Conservation (phyloP, 768 basidiomycete species). For the Psilocybe cubensis region DNA sequence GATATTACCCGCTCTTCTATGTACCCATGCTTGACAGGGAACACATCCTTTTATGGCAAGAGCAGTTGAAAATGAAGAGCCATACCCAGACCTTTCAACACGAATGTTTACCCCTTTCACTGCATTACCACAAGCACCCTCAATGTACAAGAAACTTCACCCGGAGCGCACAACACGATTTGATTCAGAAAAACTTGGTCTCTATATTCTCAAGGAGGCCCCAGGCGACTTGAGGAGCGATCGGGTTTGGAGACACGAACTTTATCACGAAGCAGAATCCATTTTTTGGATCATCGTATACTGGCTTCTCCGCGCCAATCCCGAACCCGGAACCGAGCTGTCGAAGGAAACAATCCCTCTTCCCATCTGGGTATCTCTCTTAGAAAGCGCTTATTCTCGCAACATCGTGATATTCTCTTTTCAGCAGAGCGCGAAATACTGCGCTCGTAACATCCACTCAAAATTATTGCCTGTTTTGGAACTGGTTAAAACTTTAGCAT, state of each 20-base stretch:
- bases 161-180: too few relatives aligned
- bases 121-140: too few relatives aligned
- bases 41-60: background rate
- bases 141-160: too few relatives aligned
- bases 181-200: too few relatives aligned
- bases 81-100: background rate
- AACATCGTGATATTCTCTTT: too few relatives aligned
- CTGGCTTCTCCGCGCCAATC: background rate
- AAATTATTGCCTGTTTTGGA: background rate
- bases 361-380: background rate
- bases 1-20: too few relatives aligned
- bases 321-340: background rate
- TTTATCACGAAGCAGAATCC: constrained; percentile 4
- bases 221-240: too few relatives aligned
- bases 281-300: background rate
- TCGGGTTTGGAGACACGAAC: background rate
- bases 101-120: too few relatives aligned
- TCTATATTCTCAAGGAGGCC: too few relatives aligned
- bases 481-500: background rate
- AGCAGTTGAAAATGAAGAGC: background rate
- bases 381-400: too few relatives aligned
- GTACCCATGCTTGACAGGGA: background rate
- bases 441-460: too few relatives aligned
- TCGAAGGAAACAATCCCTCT: background rate
- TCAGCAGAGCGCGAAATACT: too few relatives aligned